Base-by-base conservation (phyloP, 306 rosid genomes). In the Glycine soja region DNA sequence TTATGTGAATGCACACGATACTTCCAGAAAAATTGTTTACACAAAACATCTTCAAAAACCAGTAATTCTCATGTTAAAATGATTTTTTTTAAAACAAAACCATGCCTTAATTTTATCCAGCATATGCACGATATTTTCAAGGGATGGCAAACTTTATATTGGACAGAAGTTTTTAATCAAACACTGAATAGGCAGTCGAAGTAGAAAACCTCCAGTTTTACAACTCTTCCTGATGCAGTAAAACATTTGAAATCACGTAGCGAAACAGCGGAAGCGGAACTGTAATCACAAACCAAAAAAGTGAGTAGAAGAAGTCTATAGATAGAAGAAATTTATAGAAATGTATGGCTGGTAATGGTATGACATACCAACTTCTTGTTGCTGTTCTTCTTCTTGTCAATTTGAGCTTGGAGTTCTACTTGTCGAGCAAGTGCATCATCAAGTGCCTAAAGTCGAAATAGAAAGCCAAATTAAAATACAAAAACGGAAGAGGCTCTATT, bases 321-420 rank as follows among this genome's bases (percentile, higher is more conserved):
- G 5, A 79, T 8, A 76, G 34, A 74, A 59, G 32, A 80, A 3
- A 13, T 34, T 68, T 24, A 40, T 9, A 15, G 45, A 69, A 53
- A 62, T 45, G 66, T 19, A 68, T 34, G 75, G 43, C 62, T 43
- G 40, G 40, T 36, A 36, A 36, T 36, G 6, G 54, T 53, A 54
- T 59, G 68, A 81, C 92, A 1, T 93, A 95, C 98, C 87, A 92
- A 63, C 76, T 83, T 92, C 80, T 85, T 91, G 77, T 85, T 91
- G 12, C 8, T 56, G 83, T 86, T 91, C 81, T 90, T 93, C 83
- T 90, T 95, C 84, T 92, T 91, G 47, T 93, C 98, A 77, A 93
- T 53, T 82, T 70, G 83, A 75, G 83, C 86, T 59, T 86, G 70
- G 79, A 96, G 89, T 78, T 91, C 91, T 8, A 67, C 81, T 51